phyloP scores from a whole-genome alignment of 2,329 filamentous ascomycete genomes.

The Stemphylium lycopersici region DNA sequence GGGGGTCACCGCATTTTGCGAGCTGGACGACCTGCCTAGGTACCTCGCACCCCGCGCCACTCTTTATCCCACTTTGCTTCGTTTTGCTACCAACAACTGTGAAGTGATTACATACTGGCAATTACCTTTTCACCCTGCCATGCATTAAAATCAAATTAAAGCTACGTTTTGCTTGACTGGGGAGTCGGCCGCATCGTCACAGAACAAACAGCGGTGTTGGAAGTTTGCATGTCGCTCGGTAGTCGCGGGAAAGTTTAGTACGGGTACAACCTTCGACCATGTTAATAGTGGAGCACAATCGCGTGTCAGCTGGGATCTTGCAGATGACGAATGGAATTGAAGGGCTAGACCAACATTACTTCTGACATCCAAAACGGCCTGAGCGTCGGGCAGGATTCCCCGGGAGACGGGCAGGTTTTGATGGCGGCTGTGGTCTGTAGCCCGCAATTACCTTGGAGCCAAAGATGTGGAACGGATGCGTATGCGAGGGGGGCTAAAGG shows the following conservation, averaged over 20 bases:
- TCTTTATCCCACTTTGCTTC: slow-evolving; percentile 30
- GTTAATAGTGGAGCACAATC: slow-evolving; percentile 32
- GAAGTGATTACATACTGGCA: background rate
- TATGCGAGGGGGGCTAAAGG: slow-evolving; percentile 38
- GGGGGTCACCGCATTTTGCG: slow-evolving; percentile 15
- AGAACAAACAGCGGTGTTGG: slow-evolving; percentile 8
- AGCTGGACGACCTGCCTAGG: slow-evolving; percentile 6
- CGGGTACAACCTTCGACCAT: slow-evolving; percentile 26
- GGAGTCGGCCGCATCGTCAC: background rate
- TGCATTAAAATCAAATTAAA: background rate
- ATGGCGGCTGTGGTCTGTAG: slow-evolving; percentile 32
- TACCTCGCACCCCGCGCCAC: slow-evolving; percentile 19
- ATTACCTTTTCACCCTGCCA: background rate
- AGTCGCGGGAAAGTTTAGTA: slow-evolving; percentile 32
- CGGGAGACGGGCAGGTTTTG: slow-evolving; percentile 32
- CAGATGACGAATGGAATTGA: slow-evolving; percentile 26
- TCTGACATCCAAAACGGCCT: slow-evolving; percentile 35
- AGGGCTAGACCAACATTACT: slow-evolving; percentile 34
- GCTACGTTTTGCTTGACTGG: background rate
- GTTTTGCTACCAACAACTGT: background rate
- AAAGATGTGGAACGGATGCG: slow-evolving; percentile 35
- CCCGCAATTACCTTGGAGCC: slow-evolving; percentile 26
- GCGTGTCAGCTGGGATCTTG: slow-evolving; percentile 39
- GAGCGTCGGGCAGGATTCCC: slow-evolving; percentile 39
- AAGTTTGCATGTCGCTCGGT: slow-evolving; percentile 25